Conservation (phyloP, 495 filamentous ascomycete species). For the Bacidia gigantensis region DNA sequence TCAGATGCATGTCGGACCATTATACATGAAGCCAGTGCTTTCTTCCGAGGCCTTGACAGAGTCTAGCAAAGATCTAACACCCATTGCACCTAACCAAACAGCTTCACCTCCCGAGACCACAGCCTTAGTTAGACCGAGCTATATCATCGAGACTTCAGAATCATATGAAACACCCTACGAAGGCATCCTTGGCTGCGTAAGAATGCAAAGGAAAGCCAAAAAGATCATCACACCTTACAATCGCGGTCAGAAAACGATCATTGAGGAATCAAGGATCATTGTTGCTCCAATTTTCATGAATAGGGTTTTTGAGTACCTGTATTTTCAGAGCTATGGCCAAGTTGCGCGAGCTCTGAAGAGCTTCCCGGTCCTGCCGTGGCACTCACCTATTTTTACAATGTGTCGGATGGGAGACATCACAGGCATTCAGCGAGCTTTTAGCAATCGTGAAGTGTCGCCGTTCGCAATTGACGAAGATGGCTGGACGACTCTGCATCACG, state of each 20-base stretch:
- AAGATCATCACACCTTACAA: too few relatives aligned
- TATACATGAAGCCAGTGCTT: neutral
- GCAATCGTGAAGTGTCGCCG: neutral
- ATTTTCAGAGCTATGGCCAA: neutral
- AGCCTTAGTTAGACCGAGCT: neutral
- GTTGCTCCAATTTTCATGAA: neutral
- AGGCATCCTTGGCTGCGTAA: neutral
- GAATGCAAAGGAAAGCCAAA: too few relatives aligned
- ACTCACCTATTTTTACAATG: neutral
- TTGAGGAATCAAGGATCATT: neutral
- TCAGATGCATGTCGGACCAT: neutral
- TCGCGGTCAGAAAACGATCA: too few relatives aligned
- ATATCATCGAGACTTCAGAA: neutral
- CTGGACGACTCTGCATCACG: neutral
- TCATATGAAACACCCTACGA: neutral
- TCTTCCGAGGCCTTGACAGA: neutral
- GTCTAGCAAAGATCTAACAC: neutral
- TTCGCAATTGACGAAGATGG: neutral
- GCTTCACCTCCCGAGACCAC: neutral
- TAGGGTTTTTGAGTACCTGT: neutral
- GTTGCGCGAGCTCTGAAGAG: neutral
- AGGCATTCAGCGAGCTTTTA: neutral
- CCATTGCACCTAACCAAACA: neutral
- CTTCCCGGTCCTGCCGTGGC: neutral
- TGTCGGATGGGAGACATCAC: neutral